phyloP scores from a whole-genome alignment of 495 filamentous ascomycete genomes.

The Neurospora intermedia region DNA sequence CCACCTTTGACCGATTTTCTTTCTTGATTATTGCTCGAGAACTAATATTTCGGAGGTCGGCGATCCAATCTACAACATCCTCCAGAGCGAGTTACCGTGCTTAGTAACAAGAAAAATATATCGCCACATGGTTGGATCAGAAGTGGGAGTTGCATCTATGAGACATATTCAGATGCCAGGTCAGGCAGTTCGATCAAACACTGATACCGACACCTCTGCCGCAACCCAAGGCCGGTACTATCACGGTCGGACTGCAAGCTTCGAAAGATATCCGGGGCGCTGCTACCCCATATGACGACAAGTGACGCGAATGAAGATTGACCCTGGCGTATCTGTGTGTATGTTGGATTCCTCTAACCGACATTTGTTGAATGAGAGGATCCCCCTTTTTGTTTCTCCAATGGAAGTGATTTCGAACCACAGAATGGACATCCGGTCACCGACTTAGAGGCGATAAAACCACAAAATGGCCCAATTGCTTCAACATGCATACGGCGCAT shows the following conservation, averaged over 20 bases:
- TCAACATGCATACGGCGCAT: not conserved
- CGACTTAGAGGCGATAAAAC: not conserved
- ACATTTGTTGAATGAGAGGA: not conserved
- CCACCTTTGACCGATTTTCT: not conserved
- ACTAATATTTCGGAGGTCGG: not conserved
- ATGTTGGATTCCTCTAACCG: not conserved
- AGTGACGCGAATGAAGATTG: constrained; percentile 5
- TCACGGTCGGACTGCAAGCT: not conserved
- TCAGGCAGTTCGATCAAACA: not conserved
- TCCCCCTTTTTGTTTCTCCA: not conserved
- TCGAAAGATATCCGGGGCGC: not conserved
- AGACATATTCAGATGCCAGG: not conserved
- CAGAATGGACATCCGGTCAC: not conserved
- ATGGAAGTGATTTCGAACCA: not conserved
- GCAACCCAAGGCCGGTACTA: not conserved
- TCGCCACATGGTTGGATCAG: not conserved
- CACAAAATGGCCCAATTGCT: not conserved
- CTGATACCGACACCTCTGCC: not conserved
- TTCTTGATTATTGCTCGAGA: not conserved
- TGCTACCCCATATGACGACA: constrained; percentile 9
- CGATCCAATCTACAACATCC: not conserved
- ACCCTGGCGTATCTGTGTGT: not conserved
- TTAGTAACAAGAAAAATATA: not conserved
- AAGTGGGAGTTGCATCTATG: not conserved
- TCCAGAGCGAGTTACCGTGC: not conserved